These are phyloP conservation scores for Penicillium arizonense DNA, from an alignment of 495 filamentous ascomycete genomes.

Conservation along the genomic window DNA sequence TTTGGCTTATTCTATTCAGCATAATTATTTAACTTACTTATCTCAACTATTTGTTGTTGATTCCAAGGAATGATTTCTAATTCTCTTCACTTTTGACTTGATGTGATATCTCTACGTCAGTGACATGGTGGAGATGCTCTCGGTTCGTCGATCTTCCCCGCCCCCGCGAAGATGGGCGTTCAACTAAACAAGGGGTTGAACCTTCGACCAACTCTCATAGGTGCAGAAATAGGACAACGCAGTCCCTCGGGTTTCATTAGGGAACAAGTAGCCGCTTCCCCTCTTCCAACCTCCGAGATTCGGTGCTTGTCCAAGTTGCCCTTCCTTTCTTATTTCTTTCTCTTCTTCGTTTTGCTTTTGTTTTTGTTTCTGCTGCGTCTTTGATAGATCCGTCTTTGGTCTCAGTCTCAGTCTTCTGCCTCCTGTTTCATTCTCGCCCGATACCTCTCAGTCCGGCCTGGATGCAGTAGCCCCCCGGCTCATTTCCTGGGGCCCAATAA, in stretches of 20 bases:
- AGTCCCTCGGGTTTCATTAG: too few species aligned
- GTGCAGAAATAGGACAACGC: too few species aligned
- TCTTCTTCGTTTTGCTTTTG: conserved; percentile 1
- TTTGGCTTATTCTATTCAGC: not conserved
- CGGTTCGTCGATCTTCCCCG: conserved; percentile 1
- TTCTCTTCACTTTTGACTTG: too few species aligned
- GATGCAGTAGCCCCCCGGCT: conserved; percentile 4
- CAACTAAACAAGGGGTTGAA: too few species aligned
- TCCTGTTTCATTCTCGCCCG: not conserved
- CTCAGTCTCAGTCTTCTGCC: conserved; percentile 1
- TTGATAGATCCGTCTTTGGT: not conserved
- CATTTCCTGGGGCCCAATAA: conserved; percentile 3
- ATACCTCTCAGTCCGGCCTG: conserved; percentile 1
- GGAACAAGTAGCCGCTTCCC: too few species aligned
- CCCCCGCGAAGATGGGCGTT: not conserved
- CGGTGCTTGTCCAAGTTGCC: not conserved
- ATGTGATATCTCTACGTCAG: too few species aligned
- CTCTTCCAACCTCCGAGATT: too few species aligned
- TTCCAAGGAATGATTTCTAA: too few species aligned
- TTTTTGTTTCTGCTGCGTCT: not conserved
- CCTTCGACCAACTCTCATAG: too few species aligned
- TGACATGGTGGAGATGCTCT: not conserved
- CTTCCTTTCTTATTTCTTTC: not conserved
- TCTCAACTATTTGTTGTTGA: too few species aligned
- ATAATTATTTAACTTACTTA: not conserved